These are phyloP conservation scores for Moniliophthora roreri DNA, from an alignment of 1,284 basidiomycete genomes.

Conservation along the genomic window DNA sequence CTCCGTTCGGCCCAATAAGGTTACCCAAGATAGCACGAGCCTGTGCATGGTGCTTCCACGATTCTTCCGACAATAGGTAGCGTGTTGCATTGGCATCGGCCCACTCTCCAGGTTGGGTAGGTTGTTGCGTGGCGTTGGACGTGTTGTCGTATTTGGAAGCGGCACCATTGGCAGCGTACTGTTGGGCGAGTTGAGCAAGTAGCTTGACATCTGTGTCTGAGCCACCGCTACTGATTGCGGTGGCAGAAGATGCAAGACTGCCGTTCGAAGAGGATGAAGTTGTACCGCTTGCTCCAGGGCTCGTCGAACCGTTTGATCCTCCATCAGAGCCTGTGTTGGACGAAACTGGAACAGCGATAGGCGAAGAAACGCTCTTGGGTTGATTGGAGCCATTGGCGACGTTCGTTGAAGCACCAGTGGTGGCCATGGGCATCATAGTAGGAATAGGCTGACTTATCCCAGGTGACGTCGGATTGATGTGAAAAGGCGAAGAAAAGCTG, in stretches of 20 bases:
- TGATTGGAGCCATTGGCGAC: slow-evolving; percentile 19
- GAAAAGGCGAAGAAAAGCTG: slow-evolving; percentile 35
- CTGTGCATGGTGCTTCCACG: slow-evolving; percentile 80
- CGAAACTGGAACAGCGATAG: neutral
- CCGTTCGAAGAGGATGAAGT: slow-evolving; percentile 6
- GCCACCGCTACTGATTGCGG: slow-evolving; percentile 1
- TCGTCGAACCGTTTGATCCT: neutral
- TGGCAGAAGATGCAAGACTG: slow-evolving; percentile 11
- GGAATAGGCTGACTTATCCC: slow-evolving; percentile 32
- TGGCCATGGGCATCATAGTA: slow-evolving; percentile 35
- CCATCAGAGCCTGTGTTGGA: neutral
- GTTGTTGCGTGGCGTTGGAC: neutral
- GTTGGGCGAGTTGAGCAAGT: slow-evolving; percentile 3
- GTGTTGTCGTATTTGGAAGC: neutral
- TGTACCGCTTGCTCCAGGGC: slow-evolving; percentile 4
- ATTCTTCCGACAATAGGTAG: slow-evolving; percentile 67
- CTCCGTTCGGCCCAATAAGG: slow-evolving; percentile 79
- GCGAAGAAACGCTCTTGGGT: slow-evolving; percentile 57
- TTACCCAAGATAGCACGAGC: slow-evolving; percentile 78
- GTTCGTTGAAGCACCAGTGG: slow-evolving; percentile 20
- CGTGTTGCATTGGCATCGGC: slow-evolving; percentile 42
- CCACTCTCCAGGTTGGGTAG: slow-evolving; percentile 1
- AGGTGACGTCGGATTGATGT: slow-evolving; percentile 1
- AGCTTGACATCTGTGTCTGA: slow-evolving; percentile 2
- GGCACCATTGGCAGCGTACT: neutral